Base-by-base conservation (phyloP, 2,329 filamentous ascomycete species). In the Ceratocystis destructans region DNA sequence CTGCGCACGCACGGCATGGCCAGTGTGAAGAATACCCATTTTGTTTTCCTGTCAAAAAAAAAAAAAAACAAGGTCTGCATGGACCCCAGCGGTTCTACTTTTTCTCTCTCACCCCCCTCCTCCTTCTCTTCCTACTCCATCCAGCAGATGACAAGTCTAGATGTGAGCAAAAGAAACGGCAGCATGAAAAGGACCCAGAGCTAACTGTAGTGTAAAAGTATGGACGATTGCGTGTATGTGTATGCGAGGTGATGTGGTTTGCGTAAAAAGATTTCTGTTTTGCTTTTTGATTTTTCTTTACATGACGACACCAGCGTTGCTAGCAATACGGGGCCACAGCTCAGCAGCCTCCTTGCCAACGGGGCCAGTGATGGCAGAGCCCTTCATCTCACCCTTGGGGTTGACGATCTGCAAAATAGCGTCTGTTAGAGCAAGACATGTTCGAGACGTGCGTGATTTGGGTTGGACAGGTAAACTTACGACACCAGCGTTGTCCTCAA, bases 311-410 rank as follows among this genome's bases (percentile, higher is more conserved):
- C 94, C 94, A 70, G 93, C 96, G 89, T 99, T 99, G 86, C 87
- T 91, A 80, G 94, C 94, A 82, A 97, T 97, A 96, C 93, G 93
- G 78, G 94, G 94, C 94, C 94, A 99, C 76, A 99, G 86, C 84
- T 99, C 94, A 79, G 94, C 94, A 78, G 94, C 94, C 84, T 99
- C 94, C 88, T 99, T 99, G 80, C 93, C 94, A 77, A 99, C 93
- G 75, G 94, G 94, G 74, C 94, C 94, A 74, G 94, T 99, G 79
- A 99, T 99, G 79, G 94, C 94, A 72, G 91, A 96, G 78, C 94
- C 94, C 89, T 99, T 99, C 94, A 99, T 99, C 84, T 99, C 94
- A 83, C 94, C 94, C 89, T 99, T 99, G 81, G 93, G 91, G 86
- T 99, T 99, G 85, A 99, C 94, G 77, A 99, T 99, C 89, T 94